These are phyloP conservation scores for Thelonectria blattea DNA, from an alignment of 2,329 filamentous ascomycete genomes.

Conservation along the genomic window DNA sequence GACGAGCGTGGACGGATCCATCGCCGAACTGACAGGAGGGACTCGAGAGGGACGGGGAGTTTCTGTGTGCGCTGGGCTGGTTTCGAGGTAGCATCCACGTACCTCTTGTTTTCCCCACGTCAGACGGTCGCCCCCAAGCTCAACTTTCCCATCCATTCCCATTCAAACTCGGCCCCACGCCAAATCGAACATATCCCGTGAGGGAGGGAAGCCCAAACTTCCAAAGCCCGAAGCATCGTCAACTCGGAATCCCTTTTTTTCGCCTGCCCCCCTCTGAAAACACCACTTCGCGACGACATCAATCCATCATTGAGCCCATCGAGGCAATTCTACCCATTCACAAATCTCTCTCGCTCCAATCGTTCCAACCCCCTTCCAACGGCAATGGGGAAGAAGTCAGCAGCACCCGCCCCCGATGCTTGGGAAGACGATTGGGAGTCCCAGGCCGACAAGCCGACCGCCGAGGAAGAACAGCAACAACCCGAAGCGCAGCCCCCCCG, in stretches of 20 bases:
- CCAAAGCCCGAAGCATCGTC: slow-evolving; percentile 23
- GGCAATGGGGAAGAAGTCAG: slow-evolving; percentile 53
- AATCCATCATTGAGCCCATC: not conserved
- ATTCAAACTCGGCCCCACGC: slow-evolving; percentile 5
- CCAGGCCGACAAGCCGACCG: slow-evolving; percentile 67
- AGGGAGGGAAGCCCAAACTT: slow-evolving; percentile 10
- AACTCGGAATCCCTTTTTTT: not conserved
- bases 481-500: slow-evolving; percentile 51
- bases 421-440: slow-evolving; percentile 94
- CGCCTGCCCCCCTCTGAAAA: too few species aligned
- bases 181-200: not conserved
- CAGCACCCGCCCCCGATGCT: slow-evolving; percentile 69
- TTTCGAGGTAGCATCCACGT: slow-evolving; percentile 1
- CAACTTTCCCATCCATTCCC: not conserved
- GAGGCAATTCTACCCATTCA: slow-evolving; percentile 1
- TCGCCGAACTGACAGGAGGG: slow-evolving; percentile 12
- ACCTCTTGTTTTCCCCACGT: slow-evolving; percentile 6
- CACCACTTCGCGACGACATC: too few species aligned
- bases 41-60: slow-evolving; percentile 9
- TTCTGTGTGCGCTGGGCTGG: not conserved
- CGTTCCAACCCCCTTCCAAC: not conserved
- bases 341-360: not conserved
- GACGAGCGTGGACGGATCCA: slow-evolving; percentile 9
- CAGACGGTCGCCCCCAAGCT: slow-evolving; percentile 5
- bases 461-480: slow-evolving; percentile 37